Evolutionary conservation across 1,139 yeast genomes (phyloP).

Genomic region (Lodderomyces pseudojiufengensis): DNA sequence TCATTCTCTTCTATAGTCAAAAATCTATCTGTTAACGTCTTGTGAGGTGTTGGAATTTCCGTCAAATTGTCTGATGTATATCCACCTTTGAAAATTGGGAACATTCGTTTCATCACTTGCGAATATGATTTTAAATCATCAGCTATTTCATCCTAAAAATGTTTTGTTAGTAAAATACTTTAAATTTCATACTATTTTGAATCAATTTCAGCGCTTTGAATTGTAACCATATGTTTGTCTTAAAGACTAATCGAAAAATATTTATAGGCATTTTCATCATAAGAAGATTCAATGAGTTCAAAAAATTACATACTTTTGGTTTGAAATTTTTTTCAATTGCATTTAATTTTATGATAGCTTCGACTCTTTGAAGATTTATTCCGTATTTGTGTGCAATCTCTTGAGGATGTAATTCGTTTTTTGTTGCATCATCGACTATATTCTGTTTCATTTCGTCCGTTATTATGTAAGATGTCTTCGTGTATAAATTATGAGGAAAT

Average conservation of each 20-base stretch:
- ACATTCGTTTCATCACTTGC: constrained; percentile 67
- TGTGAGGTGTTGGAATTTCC: constrained; percentile 91
- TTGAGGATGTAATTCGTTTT: constrained; percentile 56
- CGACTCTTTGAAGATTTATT: constrained; percentile 78
- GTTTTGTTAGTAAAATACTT: constrained; percentile 12
- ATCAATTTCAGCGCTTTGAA: constrained; percentile 14
- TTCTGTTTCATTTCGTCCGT: constrained; percentile 54
- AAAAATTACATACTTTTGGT: constrained; percentile 53
- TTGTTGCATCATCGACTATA: constrained; percentile 55
- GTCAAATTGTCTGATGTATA: constrained; percentile 65
- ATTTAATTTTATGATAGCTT: constrained; percentile 71
- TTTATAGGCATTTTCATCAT: constrained; percentile 22
- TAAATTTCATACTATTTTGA: neutral
- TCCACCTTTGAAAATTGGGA: constrained; percentile 62
- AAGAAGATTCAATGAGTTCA: neutral
- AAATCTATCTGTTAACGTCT: constrained; percentile 79
- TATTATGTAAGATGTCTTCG: constrained; percentile 63
- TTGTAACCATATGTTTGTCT: constrained; percentile 64
- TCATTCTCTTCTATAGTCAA: constrained; percentile 89
- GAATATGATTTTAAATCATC: constrained; percentile 57
- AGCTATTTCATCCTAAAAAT: constrained; percentile 37
- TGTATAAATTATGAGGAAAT: constrained; percentile 70
- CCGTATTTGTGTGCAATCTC: constrained; percentile 79
- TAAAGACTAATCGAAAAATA: constrained; percentile 72
- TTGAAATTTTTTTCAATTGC: constrained; percentile 61